Percentiles rank a stretch among this genome's conserved stretches.
These are phyloP conservation scores for Friedmanniomyces endolithicus DNA, from an alignment of 495 filamentous ascomycete species.

Conservation along the genomic window DNA sequence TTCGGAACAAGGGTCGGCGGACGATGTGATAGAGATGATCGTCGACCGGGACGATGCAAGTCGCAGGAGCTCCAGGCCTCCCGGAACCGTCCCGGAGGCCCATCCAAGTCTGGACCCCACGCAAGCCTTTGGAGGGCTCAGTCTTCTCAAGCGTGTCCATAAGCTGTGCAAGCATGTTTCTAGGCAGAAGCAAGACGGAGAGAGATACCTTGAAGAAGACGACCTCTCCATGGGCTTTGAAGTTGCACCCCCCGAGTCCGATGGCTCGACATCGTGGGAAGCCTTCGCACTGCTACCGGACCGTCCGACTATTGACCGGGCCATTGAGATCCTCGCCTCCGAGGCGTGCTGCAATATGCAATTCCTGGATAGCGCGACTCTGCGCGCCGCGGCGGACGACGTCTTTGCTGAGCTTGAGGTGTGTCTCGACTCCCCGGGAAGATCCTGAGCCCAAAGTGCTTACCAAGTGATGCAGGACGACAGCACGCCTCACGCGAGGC, in stretches of 20 bases:
- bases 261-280: constrained; percentile 7
- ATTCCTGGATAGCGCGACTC: constrained; percentile 7
- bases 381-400: neutral
- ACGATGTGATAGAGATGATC: constrained; percentile 5
- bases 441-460: too few relatives aligned
- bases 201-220: neutral
- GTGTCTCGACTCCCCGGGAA: too few relatives aligned
- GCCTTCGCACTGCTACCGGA: constrained; percentile 11
- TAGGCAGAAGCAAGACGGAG: neutral
- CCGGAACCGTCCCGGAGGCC: neutral
- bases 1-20: neutral
- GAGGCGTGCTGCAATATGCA: constrained; percentile 17
- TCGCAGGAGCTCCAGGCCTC: neutral
- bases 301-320: neutral
- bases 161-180: constrained; percentile 10
- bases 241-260: constrained; percentile 2
- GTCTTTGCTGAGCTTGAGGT: constrained; percentile 6
- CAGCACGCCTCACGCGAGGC: neutral
- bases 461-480: neutral
- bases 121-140: constrained; percentile 9
- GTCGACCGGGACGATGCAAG: neutral
- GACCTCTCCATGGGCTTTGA: constrained; percentile 11
- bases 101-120: neutral
- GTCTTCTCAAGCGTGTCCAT: constrained; percentile 10
- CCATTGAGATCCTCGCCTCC: constrained; percentile 7